These are phyloP conservation scores for Amanita thiersii DNA, from an alignment of 768 basidiomycete species.

Conservation along the genomic window DNA sequence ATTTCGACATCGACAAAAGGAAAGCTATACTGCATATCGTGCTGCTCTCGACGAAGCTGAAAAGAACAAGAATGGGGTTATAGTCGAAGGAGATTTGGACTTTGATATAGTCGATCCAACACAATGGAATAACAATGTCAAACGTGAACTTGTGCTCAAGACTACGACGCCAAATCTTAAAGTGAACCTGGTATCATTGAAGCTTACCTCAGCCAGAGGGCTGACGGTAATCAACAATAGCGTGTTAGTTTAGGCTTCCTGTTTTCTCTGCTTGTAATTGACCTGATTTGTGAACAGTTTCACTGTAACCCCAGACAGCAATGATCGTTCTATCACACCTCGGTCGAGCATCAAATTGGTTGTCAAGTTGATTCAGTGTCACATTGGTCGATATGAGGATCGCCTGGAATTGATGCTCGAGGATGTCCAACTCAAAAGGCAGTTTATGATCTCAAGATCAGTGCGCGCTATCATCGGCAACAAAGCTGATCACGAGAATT, in stretches of 20 bases:
- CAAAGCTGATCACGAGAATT: constrained; percentile 31
- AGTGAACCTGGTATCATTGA: no score
- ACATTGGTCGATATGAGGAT: constrained; percentile 42
- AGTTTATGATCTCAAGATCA: constrained; percentile 39
- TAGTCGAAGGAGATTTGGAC: neutral
- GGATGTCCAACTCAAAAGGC: constrained; percentile 30
- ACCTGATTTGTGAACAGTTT: constrained; percentile 1
- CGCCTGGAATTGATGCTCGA: constrained; percentile 44
- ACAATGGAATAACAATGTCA: no score
- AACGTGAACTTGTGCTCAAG: no score
- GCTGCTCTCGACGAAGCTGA: neutral
- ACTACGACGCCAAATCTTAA: no score
- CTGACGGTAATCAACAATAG: no score
- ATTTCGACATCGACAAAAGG: no score
- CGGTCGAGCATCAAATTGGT: no score
- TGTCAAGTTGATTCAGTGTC: constrained; percentile 24
- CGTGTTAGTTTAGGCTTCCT: constrained; percentile 14
- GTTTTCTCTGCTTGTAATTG: neutral
- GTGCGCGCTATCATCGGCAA: constrained; percentile 37
- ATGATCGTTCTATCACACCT: no score
- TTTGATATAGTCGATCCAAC: neutral
- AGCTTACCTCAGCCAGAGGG: no score
- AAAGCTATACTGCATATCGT: neutral
- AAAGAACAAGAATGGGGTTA: neutral
- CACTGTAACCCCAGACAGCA: no score